Evolutionary conservation across 352 stramenopile genomes (phyloP), one percentile per base, ranked within the genome.

Genomic region (Globisporangium orthogonon): DNA sequence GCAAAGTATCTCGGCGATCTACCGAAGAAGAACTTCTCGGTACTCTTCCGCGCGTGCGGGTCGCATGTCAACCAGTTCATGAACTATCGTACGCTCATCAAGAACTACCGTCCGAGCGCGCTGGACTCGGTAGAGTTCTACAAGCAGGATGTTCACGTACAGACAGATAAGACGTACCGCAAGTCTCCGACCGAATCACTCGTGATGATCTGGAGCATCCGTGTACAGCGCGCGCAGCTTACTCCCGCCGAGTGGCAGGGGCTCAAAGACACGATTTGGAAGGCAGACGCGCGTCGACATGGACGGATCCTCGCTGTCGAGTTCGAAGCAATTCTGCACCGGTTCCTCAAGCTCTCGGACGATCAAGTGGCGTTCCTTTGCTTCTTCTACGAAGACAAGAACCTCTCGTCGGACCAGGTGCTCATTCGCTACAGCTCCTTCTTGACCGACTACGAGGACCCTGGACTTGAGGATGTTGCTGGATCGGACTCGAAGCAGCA

Each of bases 361-460:
- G 76, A 84, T 23, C 81, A 91, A 58, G 69, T 67, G 0, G 76
- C 81, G 3, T 91, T 91, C 65, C 64, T 91, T 11, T 78, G 74
- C 31, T 83, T 86, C 53, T 91, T 91, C 52, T 91, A 91, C 63
- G 81, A 89, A 53, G 81, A 91, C 62, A 78, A 74, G 45, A 83
- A 75, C 43, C 50, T 87, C 33, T 69, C 76, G 48, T 67, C 69
- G 5, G 78, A 89, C 47, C 57, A 80, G 2, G 68, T 86, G 33
- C 66, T 82, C 40, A 86, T 91, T 37, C 78, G 81, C 28, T 91
- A 88, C 60, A 67, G 65, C 13, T 89, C 78, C 0, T 91, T 89
- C 53, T 28, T 91, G 43, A 89, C 69, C 2, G 78, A 91, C 62
- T 91, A 83, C 52, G 81, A 89, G 45, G 78, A 86, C 52, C 73